Conservation (phyloP, 1,284 basidiomycete species). For the Kwoniella shivajii region DNA sequence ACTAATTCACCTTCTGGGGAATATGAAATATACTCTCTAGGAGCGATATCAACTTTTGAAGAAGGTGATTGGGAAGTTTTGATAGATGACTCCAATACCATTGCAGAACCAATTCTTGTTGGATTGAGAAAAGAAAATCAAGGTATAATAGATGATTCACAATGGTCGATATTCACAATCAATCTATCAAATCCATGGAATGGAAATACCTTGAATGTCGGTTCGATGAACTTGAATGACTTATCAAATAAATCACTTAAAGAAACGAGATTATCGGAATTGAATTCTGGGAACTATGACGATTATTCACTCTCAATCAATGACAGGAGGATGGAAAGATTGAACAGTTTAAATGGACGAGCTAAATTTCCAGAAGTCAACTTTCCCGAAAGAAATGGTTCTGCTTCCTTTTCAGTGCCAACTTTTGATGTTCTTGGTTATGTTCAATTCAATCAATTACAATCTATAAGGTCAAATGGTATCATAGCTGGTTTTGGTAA, state of each 20-base stretch:
- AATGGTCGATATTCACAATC: slow-evolving; percentile 43
- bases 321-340: slow-evolving; percentile 37
- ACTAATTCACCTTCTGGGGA: slow-evolving; percentile 22
- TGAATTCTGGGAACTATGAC: slow-evolving; percentile 9
- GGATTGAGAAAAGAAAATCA: slow-evolving; percentile 31
- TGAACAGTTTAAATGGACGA: slow-evolving; percentile 41
- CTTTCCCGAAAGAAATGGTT: neutral
- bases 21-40: slow-evolving; percentile 35
- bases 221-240: slow-evolving; percentile 8
- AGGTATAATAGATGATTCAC: slow-evolving; percentile 42
- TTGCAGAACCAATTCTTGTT: no score
- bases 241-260: neutral
- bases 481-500: slow-evolving; percentile 47
- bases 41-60: slow-evolving; percentile 27
- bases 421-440: slow-evolving; percentile 40
- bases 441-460: slow-evolving; percentile 27
- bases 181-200: slow-evolving; percentile 42
- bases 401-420: slow-evolving; percentile 32
- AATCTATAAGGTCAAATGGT: slow-evolving; percentile 7
- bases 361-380: slow-evolving; percentile 34
- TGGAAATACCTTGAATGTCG: slow-evolving; percentile 33
- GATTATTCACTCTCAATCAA: no score
- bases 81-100: slow-evolving; percentile 19
- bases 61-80: slow-evolving; percentile 26
- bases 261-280: neutral